Percentiles rank a stretch among this genome's conserved stretches.
These are phyloP conservation scores for Metarhizium album DNA, from an alignment of 2,329 filamentous ascomycete genomes.

Conservation along the genomic window DNA sequence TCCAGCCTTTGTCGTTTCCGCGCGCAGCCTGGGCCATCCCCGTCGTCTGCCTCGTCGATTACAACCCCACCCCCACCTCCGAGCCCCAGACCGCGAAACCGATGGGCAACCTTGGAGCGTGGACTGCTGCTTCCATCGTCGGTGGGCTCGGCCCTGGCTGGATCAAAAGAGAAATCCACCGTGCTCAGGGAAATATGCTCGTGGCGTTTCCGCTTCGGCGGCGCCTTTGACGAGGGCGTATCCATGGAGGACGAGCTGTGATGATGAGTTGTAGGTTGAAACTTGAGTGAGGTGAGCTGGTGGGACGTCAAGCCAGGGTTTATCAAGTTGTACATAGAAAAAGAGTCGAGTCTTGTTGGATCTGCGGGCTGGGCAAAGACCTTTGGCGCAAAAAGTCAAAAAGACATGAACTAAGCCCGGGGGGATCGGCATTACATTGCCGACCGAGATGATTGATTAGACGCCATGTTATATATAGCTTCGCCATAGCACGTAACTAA, in stretches of 20 bases:
- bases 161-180: constrained; percentile 37
- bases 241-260: constrained; percentile 9
- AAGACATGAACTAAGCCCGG: neutral
- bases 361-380: neutral
- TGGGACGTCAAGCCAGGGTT: neutral
- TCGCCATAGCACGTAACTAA: too few species aligned
- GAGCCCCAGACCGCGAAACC: constrained; percentile 40
- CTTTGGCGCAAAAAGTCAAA: neutral
- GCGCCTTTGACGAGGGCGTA: constrained; percentile 14
- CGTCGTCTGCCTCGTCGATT: constrained; percentile 17
- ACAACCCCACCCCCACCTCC: constrained; percentile 34
- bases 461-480: too few species aligned
- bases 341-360: too few species aligned
- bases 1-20: constrained; percentile 8
- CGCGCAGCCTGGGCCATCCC: constrained; percentile 12
- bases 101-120: constrained; percentile 39
- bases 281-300: neutral
- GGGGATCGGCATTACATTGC: too few species aligned
- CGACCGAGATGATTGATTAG: neutral
- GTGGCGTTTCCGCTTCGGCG: constrained; percentile 37
- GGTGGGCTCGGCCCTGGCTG: constrained; percentile 16
- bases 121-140: constrained; percentile 42
- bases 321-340: too few species aligned
- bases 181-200: constrained; percentile 23
- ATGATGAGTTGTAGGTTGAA: constrained; percentile 1